Base-by-base conservation (phyloP, 192 early-diverging fungal species). In the Cetraspora pellucida region DNA sequence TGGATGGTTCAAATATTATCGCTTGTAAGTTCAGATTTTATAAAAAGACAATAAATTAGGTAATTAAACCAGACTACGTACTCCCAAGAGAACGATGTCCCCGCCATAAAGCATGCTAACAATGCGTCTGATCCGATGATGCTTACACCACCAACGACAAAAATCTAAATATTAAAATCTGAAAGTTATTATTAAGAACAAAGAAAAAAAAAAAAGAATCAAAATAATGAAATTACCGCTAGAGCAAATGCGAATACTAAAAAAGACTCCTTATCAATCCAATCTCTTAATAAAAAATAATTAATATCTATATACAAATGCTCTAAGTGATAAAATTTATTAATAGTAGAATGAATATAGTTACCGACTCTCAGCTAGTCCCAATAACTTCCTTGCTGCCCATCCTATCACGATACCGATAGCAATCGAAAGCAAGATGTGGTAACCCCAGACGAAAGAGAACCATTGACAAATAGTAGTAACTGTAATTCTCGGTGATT, bases 231-330 rank as follows among this genome's bases (percentile, higher is more conserved):
- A 52, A 54, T n/a, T 64, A 92, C 79, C 0, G 91, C 85, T 65
- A 96, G 80, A 0, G 93, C 90, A 59, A 95, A 89, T 5, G 89
- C 85, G 46, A 92, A 92, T 16, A 87, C 87, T 71, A 95, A 80
- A 67, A 96, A 90, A 45, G 85, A 90, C 64, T 91, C 90, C 69
- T 93, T 90, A 78, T 96, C 95, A 28, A 95, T 92, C 85, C 80
- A 54, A 28, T 83, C 78, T 54, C 82, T 78, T 65, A 52, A 77
- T 19, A 14, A 28, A 19, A 63, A 59, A 58, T 5, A 43, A 14
- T 28, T 58, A 44, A 58, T 43, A 31, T 45, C 1, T 13, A n/a
- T 55, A 31, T 37, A 37, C n/a, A 61, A 55, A 27, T 14, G 14
- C 13, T 4, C 16, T 54, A 14, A 54, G 5, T 19, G 19, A 52